Evolutionary conservation across 805 yeast species (phyloP), one percentile per base, ranked within the genome.

Genomic region (Zygosaccharomyces pseudorouxii): DNA sequence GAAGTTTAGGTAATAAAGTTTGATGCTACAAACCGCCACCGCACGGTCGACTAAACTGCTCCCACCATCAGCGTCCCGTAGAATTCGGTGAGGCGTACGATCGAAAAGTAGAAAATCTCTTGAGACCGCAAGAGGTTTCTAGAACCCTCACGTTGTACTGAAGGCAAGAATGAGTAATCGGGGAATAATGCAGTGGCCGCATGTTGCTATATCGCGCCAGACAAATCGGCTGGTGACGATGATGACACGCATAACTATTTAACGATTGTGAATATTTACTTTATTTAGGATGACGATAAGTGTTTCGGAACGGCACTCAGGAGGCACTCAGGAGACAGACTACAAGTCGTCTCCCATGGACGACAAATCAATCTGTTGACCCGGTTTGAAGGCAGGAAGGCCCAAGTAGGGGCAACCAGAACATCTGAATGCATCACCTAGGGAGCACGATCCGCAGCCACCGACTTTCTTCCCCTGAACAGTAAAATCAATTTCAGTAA

Each of bases 361-460:
- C 59, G 79, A 89, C 54, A 92, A 71, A 28, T 84, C 82, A 47
- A 93, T 81, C 9, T 82, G 82, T 71, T 93, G 95, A 45, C 99
- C 99, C 1, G 98, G 99, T 70, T 89, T 89, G 77, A 93, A 93
- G 3, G 99, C 97, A 12, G 99, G 99, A 40, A 93, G 74, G 0
- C 99, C 99, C 56, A 93, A 72, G 69, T 84, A 93, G 35, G 99
- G 99, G 71, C 99, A 93, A 2, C 98, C 97, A 57, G 90, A 96
- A 68, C 99, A 93, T 63, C 99, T 76, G 72, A 93, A 93, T 0
- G 99, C 99, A 68, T 93, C 99, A 38, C 99, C 99, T 43, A 93
- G 76, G 0, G 98, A 83, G 71, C 99, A 93, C 9, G 96, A 87
- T 22, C 96, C 96, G 72, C 99, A 93, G 3, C 97, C 97, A 29